Evolutionary conservation across 495 filamentous ascomycete genomes (phyloP), one percentile per base, ranked within the genome.

Genomic region (Aspergillus ostianus): DNA sequence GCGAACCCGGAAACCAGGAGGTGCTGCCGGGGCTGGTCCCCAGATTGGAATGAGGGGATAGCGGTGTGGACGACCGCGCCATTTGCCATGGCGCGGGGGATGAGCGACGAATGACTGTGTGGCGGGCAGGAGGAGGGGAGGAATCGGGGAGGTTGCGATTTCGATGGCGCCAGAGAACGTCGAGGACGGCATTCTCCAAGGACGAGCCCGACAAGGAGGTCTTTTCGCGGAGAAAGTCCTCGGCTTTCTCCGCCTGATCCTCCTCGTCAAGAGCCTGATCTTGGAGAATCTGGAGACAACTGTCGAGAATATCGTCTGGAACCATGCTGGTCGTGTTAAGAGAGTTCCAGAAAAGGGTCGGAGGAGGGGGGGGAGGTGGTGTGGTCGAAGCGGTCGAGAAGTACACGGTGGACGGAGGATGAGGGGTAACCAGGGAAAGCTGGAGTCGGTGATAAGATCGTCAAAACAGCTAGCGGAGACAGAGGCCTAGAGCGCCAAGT

Each of bases 1-100:
- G 89, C 26, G 80, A 78, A 52, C 77, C 70, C 48, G 89, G 84
- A 68, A 96, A 88, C 64, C 92, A 92, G 20, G 92, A 90, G 57
- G 88, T 86, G 65, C 89, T 77, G 51, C 82, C 87, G 0, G 92
- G 92, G 61, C 89, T 92, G 47, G 90, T 89, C 21, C 88, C 87
- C 50, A 92, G 80, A 57, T 86, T 86, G 26, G 81, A 79, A 56
- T 89, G 91, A 26, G 90, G 90, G 15, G 86, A 89, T 20, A 89
- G 73, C 46, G 93, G 90, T 4, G 94, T 96, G 13, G 85, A 85
- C 23, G 90, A 86, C 63, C 94, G 84, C 32, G 82, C 79, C 67
- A 85, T 83, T 67, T 91, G 92, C 94, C 94, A 98, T 58, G 95
- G 88, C 32, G 94, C 93, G 41, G 95, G 95, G 23, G 95, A 98